These are phyloP conservation scores for Phyllostachys edulis DNA, from an alignment of 176 grass and related monocot species.

Conservation along the genomic window DNA sequence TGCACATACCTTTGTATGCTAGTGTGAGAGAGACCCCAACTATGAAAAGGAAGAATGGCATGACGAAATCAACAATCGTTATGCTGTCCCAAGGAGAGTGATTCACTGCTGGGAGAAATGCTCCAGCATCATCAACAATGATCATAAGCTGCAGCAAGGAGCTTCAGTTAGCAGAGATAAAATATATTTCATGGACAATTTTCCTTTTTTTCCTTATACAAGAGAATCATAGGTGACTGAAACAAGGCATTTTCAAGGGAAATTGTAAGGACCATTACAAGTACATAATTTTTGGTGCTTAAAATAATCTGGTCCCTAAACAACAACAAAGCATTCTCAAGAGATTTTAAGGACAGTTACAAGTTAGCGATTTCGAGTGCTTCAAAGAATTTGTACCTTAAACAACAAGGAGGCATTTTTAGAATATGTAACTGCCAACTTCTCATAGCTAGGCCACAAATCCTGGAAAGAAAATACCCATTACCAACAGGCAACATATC, in stretches of 20 bases:
- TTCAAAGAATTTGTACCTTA: not conserved
- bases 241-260: not conserved
- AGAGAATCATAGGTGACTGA: not conserved
- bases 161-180: not conserved
- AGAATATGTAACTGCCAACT: not conserved
- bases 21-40: constrained; percentile 57
- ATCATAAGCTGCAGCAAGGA: constrained; percentile 59
- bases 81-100: constrained; percentile 69
- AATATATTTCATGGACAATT: not conserved
- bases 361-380: not conserved
- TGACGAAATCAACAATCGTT: constrained; percentile 57
- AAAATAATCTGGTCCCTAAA: not conserved
- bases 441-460: not conserved
- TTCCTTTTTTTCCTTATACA: not conserved
- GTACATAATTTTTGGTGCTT: not conserved
- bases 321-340: not conserved
- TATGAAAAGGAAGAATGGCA: constrained; percentile 80
- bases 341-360: not conserved
- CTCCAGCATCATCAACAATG: constrained; percentile 59
- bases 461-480: not conserved
- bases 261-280: not conserved
- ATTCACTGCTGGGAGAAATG: constrained; percentile 35
- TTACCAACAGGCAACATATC: constrained; percentile 24
- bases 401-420: not conserved
- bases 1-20: constrained; percentile 54